These are phyloP conservation scores for Ambrosiella cleistominuta DNA, from an alignment of 2,329 filamentous ascomycete species.

Conservation along the genomic window DNA sequence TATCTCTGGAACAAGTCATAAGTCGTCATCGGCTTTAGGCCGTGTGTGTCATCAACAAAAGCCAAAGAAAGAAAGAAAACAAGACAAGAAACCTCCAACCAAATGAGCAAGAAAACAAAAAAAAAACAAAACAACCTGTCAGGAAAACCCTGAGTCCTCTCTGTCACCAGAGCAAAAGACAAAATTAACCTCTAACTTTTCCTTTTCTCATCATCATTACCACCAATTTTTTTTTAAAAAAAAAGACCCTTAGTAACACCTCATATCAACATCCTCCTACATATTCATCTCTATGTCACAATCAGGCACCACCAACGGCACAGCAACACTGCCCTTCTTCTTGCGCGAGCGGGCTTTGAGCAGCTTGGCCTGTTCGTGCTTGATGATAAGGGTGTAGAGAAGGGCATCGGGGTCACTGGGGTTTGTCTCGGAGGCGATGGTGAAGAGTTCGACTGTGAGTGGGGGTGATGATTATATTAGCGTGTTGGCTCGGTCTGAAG, in stretches of 20 bases:
- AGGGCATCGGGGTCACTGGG: not conserved
- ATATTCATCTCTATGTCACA: not conserved
- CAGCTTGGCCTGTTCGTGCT: conserved; percentile 11
- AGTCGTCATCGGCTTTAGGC: not conserved
- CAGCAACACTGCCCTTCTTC: conserved; percentile 1
- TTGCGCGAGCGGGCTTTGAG: conserved; percentile 7
- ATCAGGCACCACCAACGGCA: conserved; percentile 3
- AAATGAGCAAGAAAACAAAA: not conserved
- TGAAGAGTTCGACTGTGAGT: not conserved
- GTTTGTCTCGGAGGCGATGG: not conserved
- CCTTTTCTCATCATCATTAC: not conserved
- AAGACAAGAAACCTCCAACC: not conserved
- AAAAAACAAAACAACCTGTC: not conserved
- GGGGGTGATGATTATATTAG: not conserved
- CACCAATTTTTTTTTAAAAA: no score
- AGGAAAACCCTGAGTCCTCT: not conserved
- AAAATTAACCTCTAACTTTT: not conserved
- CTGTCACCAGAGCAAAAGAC: not conserved
- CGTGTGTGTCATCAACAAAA: not conserved
- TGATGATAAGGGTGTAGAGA: conserved; percentile 1
- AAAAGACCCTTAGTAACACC: no score
- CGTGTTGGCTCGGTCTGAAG: not conserved
- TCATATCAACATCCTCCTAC: no score
- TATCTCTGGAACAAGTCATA: not conserved
- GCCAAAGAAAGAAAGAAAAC: not conserved